Evolutionary conservation across 345 rosid genomes (phyloP), one percentile per base, ranked within the genome.

Genomic region (Citrus unshiu): DNA sequence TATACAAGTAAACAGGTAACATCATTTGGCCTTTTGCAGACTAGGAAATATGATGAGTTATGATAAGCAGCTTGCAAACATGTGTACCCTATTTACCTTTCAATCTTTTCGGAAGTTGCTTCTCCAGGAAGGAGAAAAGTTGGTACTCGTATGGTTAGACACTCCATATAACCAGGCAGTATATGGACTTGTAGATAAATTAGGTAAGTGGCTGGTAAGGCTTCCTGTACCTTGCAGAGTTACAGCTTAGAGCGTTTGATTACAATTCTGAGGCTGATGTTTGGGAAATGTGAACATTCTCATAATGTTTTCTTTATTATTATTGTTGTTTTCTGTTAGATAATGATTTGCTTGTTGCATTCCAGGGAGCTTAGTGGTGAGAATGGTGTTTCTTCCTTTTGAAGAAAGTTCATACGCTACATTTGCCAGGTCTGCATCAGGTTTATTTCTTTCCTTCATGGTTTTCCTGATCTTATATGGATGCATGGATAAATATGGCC

Each of bases 341-440:
- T 66, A 72, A 73, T 67, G 46, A 62, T 76, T 73, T 68, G 9
- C 65, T 73, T 73, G 39, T 72, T 51, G 43, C 32, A 60, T 61
- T 72, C 66, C 90, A 96, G 99, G 98, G 82, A 93, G 99, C 89
- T 85, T 93, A 79, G 99, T 96, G 73, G 99, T 94, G 80, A 90
- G 98, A 79, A 56, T 96, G 91, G 93, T 96, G 81, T 91, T 94
- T 88, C 93, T 94, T 83, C 99, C 98, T 22, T 93, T 94, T 56
- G 98, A 97, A 88, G 99, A 97, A 87, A 97, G 98, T 86, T 88
- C 99, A 66, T 92, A 89, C 84, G 84, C 93, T 78, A 92, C 92
- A 79, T 97, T 93, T 90, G 98, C 99, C 90, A 93, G 97, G 97
- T 93, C 91, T 73, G 95, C 97, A 74, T 88, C 99, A 94, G 98